Base-by-base conservation (phyloP, 257 asterid genomes). In the Solanum microdontum region DNA sequence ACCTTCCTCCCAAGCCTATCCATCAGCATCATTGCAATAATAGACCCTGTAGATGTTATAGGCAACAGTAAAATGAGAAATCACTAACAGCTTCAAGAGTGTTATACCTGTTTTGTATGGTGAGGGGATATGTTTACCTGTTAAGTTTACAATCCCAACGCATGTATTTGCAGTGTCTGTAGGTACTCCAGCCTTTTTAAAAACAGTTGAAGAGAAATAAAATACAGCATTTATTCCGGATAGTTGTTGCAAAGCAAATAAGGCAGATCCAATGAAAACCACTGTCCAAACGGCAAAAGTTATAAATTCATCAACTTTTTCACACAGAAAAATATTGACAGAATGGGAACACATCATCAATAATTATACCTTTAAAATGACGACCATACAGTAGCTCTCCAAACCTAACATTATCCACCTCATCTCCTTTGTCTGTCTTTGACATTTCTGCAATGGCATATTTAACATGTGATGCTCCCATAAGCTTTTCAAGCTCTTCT, bases 151-250 rank as follows among this genome's bases (percentile, higher is more conserved):
- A 82, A 94, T 72, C 87, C 99, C 99, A 4, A 96, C 93, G 28
- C 95, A 93, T 70, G 95, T 92, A 90, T 95, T 96, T 90, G 95
- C 98, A 45, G 90, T 77, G 75, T 96, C 98, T 62, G 98, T 92
- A 89, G 99, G 94, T 69, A 96, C 98, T 84, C 98, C 99, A 89
- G 97, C 98, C 85, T 93, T 93, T 89, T n/a, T 94, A 88, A 96
- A 96, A 70, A 95, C 98, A 66, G 98, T 92, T 80, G 99, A 96
- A 86, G 99, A 96, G 93, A 96, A 96, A 92, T 92, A 96, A 90
- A 96, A 96, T 39, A 96, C 97, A n/a, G 99, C 98, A 91, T 96
- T 96, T 91, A 96, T 95, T 79, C 99, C 99, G 72, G 99, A 96
- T 76, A 96, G 92, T 90, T 96, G 98, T 91, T 96, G 98, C 88